phyloP scores from a whole-genome alignment of 306 rosid species.

The Geum urbanum region DNA sequence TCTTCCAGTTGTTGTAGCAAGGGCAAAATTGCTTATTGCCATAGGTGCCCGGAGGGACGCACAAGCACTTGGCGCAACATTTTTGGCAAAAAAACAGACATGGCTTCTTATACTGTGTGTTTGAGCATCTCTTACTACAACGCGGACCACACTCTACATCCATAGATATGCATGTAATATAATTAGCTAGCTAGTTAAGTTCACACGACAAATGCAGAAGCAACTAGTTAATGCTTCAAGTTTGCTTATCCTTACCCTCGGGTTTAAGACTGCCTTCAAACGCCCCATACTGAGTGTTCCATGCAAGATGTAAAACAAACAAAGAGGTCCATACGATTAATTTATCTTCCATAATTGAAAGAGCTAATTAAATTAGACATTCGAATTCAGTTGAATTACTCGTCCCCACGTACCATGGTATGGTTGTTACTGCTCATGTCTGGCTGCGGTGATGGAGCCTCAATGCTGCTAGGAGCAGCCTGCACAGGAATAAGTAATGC shows the following conservation, averaged over 20 bases:
- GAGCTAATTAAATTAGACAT: too few species aligned
- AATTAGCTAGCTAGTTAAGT: too few species aligned
- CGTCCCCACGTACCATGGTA: too few species aligned
- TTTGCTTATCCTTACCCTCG: conserved; percentile 33
- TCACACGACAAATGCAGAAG: too few species aligned
- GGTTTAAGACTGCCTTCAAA: conserved; percentile 78
- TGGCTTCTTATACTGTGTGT: conserved; percentile 64
- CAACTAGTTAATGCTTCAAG: too few species aligned
- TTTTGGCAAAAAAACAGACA: conserved; percentile 71
- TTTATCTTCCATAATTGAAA: too few species aligned
- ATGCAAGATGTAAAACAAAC: neutral
- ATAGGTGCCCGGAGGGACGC: conserved; percentile 76
- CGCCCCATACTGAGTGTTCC: conserved; percentile 42
- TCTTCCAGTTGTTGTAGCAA: conserved; percentile 82
- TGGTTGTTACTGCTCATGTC: too few species aligned
- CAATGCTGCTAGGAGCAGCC: too few species aligned
- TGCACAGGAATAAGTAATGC: too few species aligned
- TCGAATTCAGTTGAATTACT: too few species aligned
- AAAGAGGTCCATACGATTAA: neutral
- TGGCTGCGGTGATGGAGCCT: too few species aligned
- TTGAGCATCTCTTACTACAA: conserved; percentile 58
- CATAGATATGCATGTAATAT: too few species aligned
- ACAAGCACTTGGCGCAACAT: conserved; percentile 67
- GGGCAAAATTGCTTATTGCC: conserved; percentile 75
- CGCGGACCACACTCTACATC: conserved; percentile 49